These are phyloP conservation scores for Phaffomyces opuntiae DNA, from an alignment of 805 yeast species.

Conservation along the genomic window DNA sequence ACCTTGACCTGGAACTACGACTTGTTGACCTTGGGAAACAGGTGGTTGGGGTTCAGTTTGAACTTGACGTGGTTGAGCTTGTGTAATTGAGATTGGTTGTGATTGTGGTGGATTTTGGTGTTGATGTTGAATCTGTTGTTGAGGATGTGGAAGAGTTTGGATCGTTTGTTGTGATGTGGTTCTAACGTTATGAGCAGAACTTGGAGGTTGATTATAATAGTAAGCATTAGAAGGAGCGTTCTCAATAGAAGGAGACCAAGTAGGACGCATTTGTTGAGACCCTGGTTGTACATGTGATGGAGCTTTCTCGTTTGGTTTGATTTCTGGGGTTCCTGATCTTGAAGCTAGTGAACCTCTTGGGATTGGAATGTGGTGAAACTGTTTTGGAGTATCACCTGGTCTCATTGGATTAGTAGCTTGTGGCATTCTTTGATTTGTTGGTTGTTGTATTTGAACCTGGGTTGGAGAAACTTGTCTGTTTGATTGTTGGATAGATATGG, in stretches of 20 bases:
- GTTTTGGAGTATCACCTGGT: slow-evolving; percentile 12
- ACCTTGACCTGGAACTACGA: slow-evolving; percentile 1
- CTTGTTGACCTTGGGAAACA: not conserved
- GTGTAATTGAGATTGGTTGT: slow-evolving; percentile 2
- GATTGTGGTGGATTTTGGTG: not conserved
- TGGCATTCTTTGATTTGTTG: not conserved
- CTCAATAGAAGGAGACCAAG: not conserved
- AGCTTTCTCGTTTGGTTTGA: not conserved
- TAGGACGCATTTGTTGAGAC: slow-evolving; percentile 1
- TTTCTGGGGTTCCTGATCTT: slow-evolving; percentile 12
- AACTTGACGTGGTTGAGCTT: not conserved
- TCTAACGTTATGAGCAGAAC: not conserved
- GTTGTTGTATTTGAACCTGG: not conserved
- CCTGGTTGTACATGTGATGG: no score
- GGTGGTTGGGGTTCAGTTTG: no score
- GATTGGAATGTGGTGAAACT: slow-evolving; percentile 22
- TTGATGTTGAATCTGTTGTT: not conserved
- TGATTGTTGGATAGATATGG: not conserved
- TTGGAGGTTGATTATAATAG: not conserved
- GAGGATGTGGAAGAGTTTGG: not conserved
- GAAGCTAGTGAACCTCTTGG: slow-evolving; percentile 18
- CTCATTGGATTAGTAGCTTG: not conserved
- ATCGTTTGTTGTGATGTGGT: not conserved
- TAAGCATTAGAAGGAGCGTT: not conserved
- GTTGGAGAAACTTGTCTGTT: not conserved